Percentiles rank a stretch among this genome's conserved stretches.
phyloP scores from a whole-genome alignment of 495 filamentous ascomycete genomes.

The Penicillium canariense region DNA sequence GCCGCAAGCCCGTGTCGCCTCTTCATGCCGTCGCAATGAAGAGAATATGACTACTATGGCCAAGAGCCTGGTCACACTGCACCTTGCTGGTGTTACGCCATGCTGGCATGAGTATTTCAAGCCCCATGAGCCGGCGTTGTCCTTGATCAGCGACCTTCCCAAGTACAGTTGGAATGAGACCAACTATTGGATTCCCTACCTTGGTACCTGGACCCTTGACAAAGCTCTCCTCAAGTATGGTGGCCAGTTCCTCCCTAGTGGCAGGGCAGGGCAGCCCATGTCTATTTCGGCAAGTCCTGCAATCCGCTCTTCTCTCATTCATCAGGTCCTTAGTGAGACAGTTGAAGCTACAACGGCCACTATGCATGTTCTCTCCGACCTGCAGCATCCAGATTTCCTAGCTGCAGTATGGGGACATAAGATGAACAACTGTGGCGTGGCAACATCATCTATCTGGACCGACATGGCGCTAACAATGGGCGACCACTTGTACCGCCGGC shows the following conservation, averaged over 20 bases:
- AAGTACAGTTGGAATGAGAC: constrained; percentile 52
- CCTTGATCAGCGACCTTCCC: constrained; percentile 65
- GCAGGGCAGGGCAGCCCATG: background rate
- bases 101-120: constrained; percentile 67
- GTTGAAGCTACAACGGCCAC: constrained; percentile 11
- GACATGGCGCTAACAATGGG: constrained; percentile 33
- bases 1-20: constrained; percentile 35
- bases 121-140: constrained; percentile 50
- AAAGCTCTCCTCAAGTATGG: constrained; percentile 3
- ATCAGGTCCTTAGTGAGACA: constrained; percentile 26
- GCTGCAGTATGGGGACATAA: constrained; percentile 31
- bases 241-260: no score
- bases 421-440: constrained; percentile 40
- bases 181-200: constrained; percentile 46
- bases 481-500: constrained; percentile 20
- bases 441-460: constrained; percentile 34
- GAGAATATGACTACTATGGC: constrained; percentile 55
- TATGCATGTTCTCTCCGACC: constrained; percentile 29
- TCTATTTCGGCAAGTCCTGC: background rate
- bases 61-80: constrained; percentile 34
- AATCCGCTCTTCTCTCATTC: constrained; percentile 10
- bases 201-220: constrained; percentile 4
- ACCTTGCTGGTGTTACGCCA: constrained; percentile 55
- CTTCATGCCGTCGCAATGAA: constrained; percentile 41
- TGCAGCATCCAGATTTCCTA: constrained; percentile 33